Evolutionary conservation across 1,139 yeast genomes (phyloP), one percentile per base, ranked within the genome.

Genomic region (Pichia sp.): DNA sequence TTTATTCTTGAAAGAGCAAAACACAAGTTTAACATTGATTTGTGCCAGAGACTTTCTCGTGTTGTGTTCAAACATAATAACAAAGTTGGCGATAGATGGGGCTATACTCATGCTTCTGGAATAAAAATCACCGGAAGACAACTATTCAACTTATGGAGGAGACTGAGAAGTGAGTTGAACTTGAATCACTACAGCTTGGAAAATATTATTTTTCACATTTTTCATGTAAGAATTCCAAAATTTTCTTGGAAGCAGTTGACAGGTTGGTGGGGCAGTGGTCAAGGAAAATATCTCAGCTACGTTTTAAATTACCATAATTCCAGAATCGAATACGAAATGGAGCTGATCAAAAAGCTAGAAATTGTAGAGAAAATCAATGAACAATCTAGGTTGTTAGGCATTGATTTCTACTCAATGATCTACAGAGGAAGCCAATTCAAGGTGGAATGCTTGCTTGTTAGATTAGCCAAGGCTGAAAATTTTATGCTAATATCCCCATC

Each of bases 351-450:
- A 9, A 75, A 79, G 17, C 84, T 83, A 55, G 96, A 90, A 61
- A 67, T 89, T 5, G 75, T 93, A 1, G 76, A 84, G 7, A 77
- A 85, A 62, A 88, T 88, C 49, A 82, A 87, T 20, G 98, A 92
- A 62, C 88, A 89, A 67, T 90, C 97, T 0, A 75, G 97, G 48
- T 70, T 93, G 42, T 80, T 91, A 44, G 99, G 99, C 0, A 83
- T 93, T 46, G 98, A 93, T 64, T 93, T 91, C 68, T 80, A 84
- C 65, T 90, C 97, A 1, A 91, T 91, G 17, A 81, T 87, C 59
- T 85, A 89, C 54, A 73, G 99, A 58, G 99, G 99, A 0, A 91
- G 98, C 0, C 99, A 93, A 65, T 93, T 78, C 67, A 92, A 89
- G 65, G 97, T 93, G 3, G 99, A 93, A 65, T 87, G 97, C 0